Base-by-base conservation (phyloP, 139 green algal species). In the Chlamydomonas eustigma region DNA sequence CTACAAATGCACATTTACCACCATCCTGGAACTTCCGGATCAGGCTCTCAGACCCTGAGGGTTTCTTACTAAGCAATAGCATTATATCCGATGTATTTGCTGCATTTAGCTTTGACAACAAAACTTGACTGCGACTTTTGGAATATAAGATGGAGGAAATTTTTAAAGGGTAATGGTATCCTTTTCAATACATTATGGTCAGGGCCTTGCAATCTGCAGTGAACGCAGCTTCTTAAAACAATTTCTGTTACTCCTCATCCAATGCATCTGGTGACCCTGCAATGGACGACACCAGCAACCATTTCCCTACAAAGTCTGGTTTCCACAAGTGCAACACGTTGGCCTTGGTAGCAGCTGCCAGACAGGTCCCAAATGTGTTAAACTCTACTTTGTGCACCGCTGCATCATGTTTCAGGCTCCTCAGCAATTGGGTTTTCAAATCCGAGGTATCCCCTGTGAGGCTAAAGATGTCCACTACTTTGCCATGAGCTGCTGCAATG, bases 41-140 rank as follows among this genome's bases (percentile, higher is more conserved):
- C 33, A 76, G 89, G 3, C 74, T 97, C 6, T 83, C 83, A 4
- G 92, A 97, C 76, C 92, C 94, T 6, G 74, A 89, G 22, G 94
- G 94, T 0, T 94, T 97, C 51, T 70, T 98, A 44, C 18, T 97
- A 1, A 91, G 80, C 5, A 98, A 97, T 64, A 88, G 93, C 64
- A 79, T 95, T 66, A 95, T 97, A 5, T 89, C 85, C 2, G 91
- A 97, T 51, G 73, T 94, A 1, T 95, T 96, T 82, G 89, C 84
- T 0, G 88, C 84, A 0, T 71, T 96, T 35, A 37, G 25, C 25
- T 70, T 70, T 12, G 44, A 18, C 44, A 58, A 12, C 44, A 58
- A 58, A 58, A 12, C 44, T 58, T 58, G 44, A 58, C 44, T 58
- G n/a, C n/a, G n/a, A n/a, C n/a, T n/a, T n/a, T n/a, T n/a, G n/a